phyloP scores from a whole-genome alignment of 305 asterid genomes.

The Solanum hybrid region DNA sequence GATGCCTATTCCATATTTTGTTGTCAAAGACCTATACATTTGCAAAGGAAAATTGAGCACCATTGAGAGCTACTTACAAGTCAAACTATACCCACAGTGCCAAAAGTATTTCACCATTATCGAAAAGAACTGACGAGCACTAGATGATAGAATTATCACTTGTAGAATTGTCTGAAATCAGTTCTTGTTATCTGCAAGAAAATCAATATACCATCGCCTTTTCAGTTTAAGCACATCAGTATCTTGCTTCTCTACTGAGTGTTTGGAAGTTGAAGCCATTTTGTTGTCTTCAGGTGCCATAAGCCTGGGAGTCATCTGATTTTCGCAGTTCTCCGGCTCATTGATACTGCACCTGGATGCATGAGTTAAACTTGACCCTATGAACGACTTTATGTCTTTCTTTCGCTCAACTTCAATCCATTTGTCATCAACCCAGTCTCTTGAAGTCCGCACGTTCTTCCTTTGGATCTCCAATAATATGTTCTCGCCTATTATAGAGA shows the following conservation, averaged over 20 bases:
- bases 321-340: background rate
- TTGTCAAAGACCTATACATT: background rate
- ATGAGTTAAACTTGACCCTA: background rate
- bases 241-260: background rate
- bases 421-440: background rate
- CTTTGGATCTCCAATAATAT: background rate
- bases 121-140: background rate
- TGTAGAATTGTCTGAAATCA: background rate
- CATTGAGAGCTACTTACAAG: background rate
- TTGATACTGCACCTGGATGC: background rate
- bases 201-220: background rate
- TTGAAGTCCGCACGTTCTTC: background rate
- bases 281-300: background rate
- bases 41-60: background rate
- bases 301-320: background rate
- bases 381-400: background rate
- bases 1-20: background rate
- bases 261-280: background rate
- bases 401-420: background rate
- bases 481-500: background rate
- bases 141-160: background rate
- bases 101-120: background rate
- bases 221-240: background rate
- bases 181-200: background rate
- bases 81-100: background rate